Base-by-base conservation (phyloP, 169 alveolate genomes). In the Plasmodium ovale region DNA sequence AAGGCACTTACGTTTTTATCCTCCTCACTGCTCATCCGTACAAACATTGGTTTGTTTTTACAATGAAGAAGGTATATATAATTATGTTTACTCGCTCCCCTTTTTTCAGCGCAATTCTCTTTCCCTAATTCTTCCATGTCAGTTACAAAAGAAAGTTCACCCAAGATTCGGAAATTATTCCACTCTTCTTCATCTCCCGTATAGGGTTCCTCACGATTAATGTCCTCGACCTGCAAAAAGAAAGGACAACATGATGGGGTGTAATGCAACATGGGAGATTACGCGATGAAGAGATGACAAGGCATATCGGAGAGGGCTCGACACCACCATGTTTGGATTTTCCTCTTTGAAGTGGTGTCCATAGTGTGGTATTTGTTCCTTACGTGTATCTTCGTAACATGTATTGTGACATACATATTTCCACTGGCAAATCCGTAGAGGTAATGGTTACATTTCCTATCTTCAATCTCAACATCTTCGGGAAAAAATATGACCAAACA, bases 401-500 rank as follows among this genome's bases (percentile, higher is more conserved):
- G 60, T 7, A 79, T 67, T 27, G 27, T 58, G 31, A 65, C 53
- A 69, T 39, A 79, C 4, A 69, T 79, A 58, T 51, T 39, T 3
- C 31, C 51, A 12, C 27, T 62, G n/a, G 82, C 33, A 69, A 79
- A 25, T 23, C 89, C 89, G 51, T 79, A 79, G 12, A 79, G 27
- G 60, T 64, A 79, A 37, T 39, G 47, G 1, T 44, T 62, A 14
- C 21, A 27, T 2, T 49, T 3, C 10, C 35, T 27, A 29, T 79
- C n/a, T 3, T 16, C 7, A 23, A 42, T 27, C 42, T 49, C 31
- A 25, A 79, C 37, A 49, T 39, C 27, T 49, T 47, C 21, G 1
- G 89, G 89, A 35, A 79, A 79, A 65, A 47, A 79, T 64, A 79
- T 64, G 27, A 33, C 65, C 23, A 79, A 37, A 56, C 71, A 79